Evolutionary conservation across 208 protist genomes (phyloP).

Genomic region (Acanthamoeba castellanii): DNA sequence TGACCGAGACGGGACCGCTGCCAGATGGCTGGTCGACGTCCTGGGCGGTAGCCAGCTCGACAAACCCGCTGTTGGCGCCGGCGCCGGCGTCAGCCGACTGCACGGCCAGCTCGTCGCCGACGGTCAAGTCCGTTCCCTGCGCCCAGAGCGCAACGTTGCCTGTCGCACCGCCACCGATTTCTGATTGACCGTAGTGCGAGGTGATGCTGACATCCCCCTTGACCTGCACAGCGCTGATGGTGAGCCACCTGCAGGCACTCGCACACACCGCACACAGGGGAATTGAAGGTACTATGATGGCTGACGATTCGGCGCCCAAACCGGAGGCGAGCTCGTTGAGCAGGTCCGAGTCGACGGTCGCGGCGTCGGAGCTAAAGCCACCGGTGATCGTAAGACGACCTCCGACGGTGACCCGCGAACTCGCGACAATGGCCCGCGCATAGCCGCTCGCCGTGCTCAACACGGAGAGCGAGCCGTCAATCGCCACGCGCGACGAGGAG

Average conservation of each 20-base stretch:
- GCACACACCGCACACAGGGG: too few species aligned
- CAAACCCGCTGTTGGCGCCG: background rate
- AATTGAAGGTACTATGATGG: background rate
- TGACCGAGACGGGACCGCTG: background rate
- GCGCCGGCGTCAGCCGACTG: background rate
- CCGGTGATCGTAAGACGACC: background rate
- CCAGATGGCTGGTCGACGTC: background rate
- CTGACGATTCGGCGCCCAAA: background rate
- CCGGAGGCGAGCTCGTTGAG: background rate
- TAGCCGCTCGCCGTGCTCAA: too few species aligned
- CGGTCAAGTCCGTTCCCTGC: background rate
- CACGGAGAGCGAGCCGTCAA: background rate
- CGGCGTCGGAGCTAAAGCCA: background rate
- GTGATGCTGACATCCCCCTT: background rate
- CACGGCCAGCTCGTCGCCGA: background rate
- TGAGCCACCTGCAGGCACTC: too few species aligned
- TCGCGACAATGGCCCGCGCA: background rate
- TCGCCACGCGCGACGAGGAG: background rate
- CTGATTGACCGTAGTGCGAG: background rate
- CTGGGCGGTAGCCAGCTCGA: background rate
- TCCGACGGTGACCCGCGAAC: background rate
- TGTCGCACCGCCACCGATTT: background rate
- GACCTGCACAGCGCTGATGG: background rate
- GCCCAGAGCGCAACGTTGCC: background rate
- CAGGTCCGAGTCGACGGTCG: background rate